A percentile compares a stretch with the other conserved stretches of the same genome.
Conservation (phyloP, 352 stramenopile species). For the Pythium rishiriense region DNA sequence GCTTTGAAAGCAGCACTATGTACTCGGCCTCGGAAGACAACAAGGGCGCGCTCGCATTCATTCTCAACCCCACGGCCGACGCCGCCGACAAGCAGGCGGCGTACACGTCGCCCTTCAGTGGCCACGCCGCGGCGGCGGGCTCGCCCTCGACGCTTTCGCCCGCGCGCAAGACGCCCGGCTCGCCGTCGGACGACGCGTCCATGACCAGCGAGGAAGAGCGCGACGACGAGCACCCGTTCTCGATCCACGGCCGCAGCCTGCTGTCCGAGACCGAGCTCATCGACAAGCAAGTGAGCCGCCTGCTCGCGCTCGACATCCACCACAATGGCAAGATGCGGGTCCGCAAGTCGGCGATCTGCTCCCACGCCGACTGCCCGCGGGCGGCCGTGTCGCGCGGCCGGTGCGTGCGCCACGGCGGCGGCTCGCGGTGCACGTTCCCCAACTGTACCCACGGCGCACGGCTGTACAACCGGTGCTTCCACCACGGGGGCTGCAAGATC, state of each 20-base stretch:
- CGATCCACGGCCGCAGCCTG: conserved; percentile 52
- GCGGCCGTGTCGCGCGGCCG: conserved; percentile 53
- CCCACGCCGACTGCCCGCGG: conserved; percentile 53
- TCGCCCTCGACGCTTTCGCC: conserved; percentile 53
- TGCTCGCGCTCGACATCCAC: conserved; percentile 57
- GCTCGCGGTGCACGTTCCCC: conserved; percentile 48
- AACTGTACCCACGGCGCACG: conserved; percentile 71
- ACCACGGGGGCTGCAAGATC: conserved; percentile 71
- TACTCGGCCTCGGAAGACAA: conserved; percentile 34
- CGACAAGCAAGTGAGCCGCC: conserved; percentile 56
- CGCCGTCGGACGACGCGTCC: conserved; percentile 23
- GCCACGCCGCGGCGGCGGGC: conserved; percentile 3
- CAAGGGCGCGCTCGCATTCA: conserved; percentile 70
- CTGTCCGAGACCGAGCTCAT: conserved; percentile 51
- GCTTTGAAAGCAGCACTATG: too few species aligned
- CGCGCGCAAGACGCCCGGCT: conserved; percentile 37
- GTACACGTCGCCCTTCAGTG: conserved; percentile 16
- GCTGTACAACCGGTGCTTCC: conserved; percentile 75
- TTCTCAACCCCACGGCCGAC: conserved; percentile 56
- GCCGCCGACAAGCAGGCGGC: conserved; percentile 20
- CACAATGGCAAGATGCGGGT: conserved; percentile 68
- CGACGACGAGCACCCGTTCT: conserved; percentile 43
- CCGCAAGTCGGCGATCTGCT: conserved; percentile 62
- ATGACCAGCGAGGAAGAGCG: conserved; percentile 33
- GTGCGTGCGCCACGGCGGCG: conserved; percentile 54